These are phyloP conservation scores for Amylostereum chailletii DNA, from an alignment of 1,284 basidiomycete genomes.

Conservation along the genomic window DNA sequence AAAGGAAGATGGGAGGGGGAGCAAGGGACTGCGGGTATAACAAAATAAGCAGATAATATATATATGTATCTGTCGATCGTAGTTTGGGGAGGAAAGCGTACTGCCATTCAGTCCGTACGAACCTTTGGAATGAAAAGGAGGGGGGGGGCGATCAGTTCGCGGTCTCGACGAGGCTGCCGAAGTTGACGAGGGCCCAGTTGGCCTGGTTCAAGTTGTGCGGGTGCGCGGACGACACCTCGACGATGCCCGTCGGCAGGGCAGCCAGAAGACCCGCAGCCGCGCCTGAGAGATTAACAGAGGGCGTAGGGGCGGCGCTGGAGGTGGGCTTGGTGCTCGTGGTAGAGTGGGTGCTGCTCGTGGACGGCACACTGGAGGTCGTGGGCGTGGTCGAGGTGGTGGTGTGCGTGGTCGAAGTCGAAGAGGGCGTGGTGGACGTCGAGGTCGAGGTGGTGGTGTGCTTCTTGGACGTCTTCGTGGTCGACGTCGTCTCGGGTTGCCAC, in stretches of 20 bases:
- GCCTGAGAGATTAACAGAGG: conserved; percentile 12
- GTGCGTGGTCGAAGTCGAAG: conserved; percentile 17
- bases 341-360: conserved; percentile 17
- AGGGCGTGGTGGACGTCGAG: conserved; percentile 6
- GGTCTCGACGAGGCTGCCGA: conserved; percentile 25
- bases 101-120: not conserved
- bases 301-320: conserved; percentile 4
- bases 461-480: conserved; percentile 14
- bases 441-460: conserved; percentile 17
- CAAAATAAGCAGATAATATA: too few relatives aligned
- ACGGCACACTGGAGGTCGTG: conserved; percentile 13
- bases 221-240: conserved; percentile 11
- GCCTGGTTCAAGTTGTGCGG: conserved; percentile 25
- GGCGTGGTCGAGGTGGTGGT: conserved; percentile 13
- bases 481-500: conserved; percentile 10
- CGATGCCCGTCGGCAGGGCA: conserved; percentile 21
- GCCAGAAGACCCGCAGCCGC: conserved; percentile 18
- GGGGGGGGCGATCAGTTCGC: conserved; percentile 4
- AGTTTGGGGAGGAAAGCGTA: too few relatives aligned
- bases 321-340: conserved; percentile 11
- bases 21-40: too few relatives aligned
- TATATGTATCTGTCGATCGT: too few relatives aligned
- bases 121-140: not conserved
- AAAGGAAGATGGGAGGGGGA: too few relatives aligned
- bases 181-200: conserved; percentile 28